Evolutionary conservation across 257 asterid genomes (phyloP).

Genomic region (Capsicum rhomboideum): DNA sequence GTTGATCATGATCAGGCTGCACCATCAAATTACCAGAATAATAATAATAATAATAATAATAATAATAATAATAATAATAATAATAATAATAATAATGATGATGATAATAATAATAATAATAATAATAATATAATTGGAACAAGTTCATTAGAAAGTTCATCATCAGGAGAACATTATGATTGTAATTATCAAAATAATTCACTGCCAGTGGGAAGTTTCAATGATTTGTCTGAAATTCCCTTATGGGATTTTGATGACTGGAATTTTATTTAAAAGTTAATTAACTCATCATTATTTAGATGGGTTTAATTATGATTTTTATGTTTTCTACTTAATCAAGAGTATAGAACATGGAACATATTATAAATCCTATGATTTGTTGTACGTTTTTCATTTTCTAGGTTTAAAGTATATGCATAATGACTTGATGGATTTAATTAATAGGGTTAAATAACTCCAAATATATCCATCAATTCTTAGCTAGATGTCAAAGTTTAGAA

Average conservation of each 20-base stretch:
- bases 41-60: not conserved
- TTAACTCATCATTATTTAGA: not conserved
- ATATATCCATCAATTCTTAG: not conserved
- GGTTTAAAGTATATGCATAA: not conserved
- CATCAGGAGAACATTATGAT: not conserved
- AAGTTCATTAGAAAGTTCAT: not conserved
- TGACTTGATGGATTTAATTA: not conserved
- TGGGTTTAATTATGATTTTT: not conserved
- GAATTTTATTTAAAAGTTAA: not conserved
- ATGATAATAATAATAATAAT: not conserved
- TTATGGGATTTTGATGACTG: not conserved
- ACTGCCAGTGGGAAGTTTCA: not conserved
- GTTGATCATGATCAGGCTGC: not conserved
- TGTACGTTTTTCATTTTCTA: too few species aligned
- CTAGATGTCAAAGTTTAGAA: not conserved
- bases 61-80: not conserved
- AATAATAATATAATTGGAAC: not conserved
- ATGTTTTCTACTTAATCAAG: not conserved
- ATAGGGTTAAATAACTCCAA: not conserved
- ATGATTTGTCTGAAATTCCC: not conserved
- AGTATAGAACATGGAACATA: too few species aligned
- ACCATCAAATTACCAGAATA: not conserved
- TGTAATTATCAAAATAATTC: not conserved
- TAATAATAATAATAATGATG: not conserved
- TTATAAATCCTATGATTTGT: not conserved